Conservation (phyloP, 257 asterid genomes). For the Gentiana dahurica region DNA sequence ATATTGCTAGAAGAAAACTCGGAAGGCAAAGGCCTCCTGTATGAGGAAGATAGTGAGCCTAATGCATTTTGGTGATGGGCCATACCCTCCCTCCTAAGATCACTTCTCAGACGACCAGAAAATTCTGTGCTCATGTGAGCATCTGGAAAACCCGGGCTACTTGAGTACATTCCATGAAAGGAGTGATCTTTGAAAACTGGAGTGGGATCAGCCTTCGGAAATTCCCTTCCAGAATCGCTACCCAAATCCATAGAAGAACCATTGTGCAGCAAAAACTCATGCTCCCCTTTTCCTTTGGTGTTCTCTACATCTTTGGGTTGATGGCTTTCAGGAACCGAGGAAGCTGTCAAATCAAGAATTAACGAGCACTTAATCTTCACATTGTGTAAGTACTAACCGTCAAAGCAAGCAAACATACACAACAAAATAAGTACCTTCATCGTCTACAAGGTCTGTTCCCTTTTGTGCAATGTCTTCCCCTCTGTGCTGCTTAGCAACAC, state of each 20-base stretch:
- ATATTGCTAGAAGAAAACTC: constrained; percentile 37
- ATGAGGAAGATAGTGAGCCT: constrained; percentile 19
- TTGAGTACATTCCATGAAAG: constrained; percentile 24
- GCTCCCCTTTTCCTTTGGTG: constrained; percentile 21
- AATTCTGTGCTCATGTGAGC: constrained; percentile 15
- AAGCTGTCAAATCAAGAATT: constrained; percentile 29
- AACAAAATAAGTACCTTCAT: constrained; percentile 38
- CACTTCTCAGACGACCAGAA: constrained; percentile 10
- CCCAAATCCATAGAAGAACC: constrained; percentile 18
- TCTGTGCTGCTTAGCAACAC: constrained; percentile 7
- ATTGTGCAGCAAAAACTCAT: constrained; percentile 16
- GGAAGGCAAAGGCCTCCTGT: constrained; percentile 28
- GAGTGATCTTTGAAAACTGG: constrained; percentile 13
- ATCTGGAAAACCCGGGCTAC: constrained; percentile 17
- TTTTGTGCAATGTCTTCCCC: constrained; percentile 33
- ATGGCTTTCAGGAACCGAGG: constrained; percentile 25
- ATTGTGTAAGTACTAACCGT: constrained; percentile 3
- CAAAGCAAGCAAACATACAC: constrained; percentile 7
- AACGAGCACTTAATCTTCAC: constrained; percentile 13
- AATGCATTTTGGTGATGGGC: constrained; percentile 16
- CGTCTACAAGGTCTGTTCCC: constrained; percentile 21
- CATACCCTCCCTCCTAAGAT: constrained; percentile 15
- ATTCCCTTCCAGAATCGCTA: constrained; percentile 20
- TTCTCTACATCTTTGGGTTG: constrained; percentile 27
- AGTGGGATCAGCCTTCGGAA: constrained; percentile 20